Base-by-base conservation (phyloP, 108 stramenopile genomes). In the Aurantiochytrium sp. region DNA sequence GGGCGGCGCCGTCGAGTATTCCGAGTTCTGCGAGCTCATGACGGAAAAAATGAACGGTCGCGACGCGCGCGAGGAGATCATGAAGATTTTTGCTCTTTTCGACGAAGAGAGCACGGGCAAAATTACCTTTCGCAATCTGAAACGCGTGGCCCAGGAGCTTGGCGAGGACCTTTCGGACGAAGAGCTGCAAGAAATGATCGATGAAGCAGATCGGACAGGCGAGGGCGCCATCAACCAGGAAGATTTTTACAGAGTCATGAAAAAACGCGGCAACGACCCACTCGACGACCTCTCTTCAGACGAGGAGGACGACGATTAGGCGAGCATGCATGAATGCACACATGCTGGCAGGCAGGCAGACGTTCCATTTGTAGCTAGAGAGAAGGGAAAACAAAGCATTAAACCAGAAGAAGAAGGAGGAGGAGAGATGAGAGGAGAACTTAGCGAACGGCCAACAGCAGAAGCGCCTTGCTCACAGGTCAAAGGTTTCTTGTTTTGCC, bases 151-250 rank as follows among this genome's bases (percentile, higher is more conserved):
- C 18, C 94, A 94, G 91, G 96, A 96, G 90, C 93, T 97, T 14
- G 96, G 96, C 19, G 96, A 97, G 92, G 94, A 88, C 89, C 96
- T 97, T 89, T 93, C 95, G 19, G 96, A 97, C 91, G 96, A 97
- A 72, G 96, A 97, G 95, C 88, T 97, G 87, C 96, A 96, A 88
- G 96, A 96, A 64, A 96, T 96, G 95, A 96, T 96, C 87, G 96
- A 95, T 88, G 96, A 96, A 88, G 95, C 96, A 4, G 95, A 95
- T 58, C 58, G 94, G 44, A 93, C 94, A 72, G 91, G 92, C 18
- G 95, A 94, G 72, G 95, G 95, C 45, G 83, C 92, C 25, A 93
- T 95, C 92, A 95, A 90, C 55, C 93, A 95, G 60, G 96, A 97
- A 45, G 96, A 97, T 45, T 97, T 97, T 89, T 89, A 96, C 76